A percentile compares a stretch with the other conserved stretches of the same genome.
phyloP scores from a whole-genome alignment of 371 early-diverging fungal genomes.

The Mucor saturninus region DNA sequence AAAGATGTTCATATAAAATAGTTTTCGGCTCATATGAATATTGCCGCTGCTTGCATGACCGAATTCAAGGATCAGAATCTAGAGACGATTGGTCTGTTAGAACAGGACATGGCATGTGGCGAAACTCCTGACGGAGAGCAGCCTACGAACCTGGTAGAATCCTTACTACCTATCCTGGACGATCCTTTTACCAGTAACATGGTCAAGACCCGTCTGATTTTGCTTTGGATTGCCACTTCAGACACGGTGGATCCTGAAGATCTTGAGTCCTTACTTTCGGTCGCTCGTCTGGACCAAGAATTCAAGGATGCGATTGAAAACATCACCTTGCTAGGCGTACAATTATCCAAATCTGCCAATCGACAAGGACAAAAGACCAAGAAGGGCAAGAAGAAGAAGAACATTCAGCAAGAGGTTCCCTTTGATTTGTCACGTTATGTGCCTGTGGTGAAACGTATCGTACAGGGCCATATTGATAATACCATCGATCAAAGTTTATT shows the following conservation, averaged over 20 bases:
- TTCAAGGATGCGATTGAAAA: constrained; percentile 83
- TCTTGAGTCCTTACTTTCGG: constrained; percentile 68
- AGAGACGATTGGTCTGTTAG: constrained; percentile 73
- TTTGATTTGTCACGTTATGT: constrained; percentile 76
- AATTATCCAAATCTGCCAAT: constrained; percentile 52
- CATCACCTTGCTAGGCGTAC: constrained; percentile 70
- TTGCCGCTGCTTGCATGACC: constrained; percentile 88
- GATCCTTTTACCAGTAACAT: constrained; percentile 67
- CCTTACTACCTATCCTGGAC: constrained; percentile 84
- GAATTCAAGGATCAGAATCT: constrained; percentile 78
- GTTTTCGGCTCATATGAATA: constrained; percentile 91
- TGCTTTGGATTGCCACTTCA: constrained; percentile 83
- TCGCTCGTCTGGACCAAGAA: constrained; percentile 75
- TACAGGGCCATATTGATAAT: constrained; percentile 63
- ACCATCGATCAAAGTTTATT: constrained; percentile 63
- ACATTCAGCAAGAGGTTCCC: constrained; percentile 59
- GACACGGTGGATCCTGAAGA: constrained; percentile 70
- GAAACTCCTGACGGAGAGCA: constrained; percentile 82
- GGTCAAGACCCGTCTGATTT: constrained; percentile 87
- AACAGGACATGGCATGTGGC: constrained; percentile 91
- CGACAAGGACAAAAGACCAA: constrained; percentile 47
- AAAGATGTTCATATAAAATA: background rate
- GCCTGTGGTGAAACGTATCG: constrained; percentile 65
- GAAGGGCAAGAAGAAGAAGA: constrained; percentile 46
- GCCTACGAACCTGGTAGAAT: constrained; percentile 77